Evolutionary conservation across 1,284 basidiomycete genomes (phyloP).

Genomic region (Ustilago curta): DNA sequence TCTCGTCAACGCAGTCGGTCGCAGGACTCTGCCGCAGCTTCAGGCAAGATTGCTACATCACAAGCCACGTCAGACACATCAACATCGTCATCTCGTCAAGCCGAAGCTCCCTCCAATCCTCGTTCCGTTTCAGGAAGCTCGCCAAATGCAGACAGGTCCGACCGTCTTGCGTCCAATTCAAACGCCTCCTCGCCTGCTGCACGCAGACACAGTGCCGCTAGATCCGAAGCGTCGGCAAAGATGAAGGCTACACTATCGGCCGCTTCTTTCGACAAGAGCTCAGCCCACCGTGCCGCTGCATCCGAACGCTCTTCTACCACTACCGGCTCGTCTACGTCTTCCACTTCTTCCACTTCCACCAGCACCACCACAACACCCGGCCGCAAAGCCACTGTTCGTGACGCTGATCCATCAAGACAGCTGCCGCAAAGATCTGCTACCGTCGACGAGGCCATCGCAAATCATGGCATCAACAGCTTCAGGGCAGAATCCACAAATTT

Average conservation of each 20-base stretch:
- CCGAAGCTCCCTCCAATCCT: neutral
- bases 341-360: slow-evolving; percentile 1
- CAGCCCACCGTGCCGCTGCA: slow-evolving; percentile 11
- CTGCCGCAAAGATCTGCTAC: slow-evolving; percentile 11
- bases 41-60: neutral
- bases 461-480: slow-evolving; percentile 20
- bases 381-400: slow-evolving; percentile 9
- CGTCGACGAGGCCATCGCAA: slow-evolving; percentile 13
- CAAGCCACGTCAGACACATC: neutral
- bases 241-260: slow-evolving; percentile 48
- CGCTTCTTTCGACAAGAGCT: slow-evolving; percentile 31
- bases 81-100: slow-evolving; percentile 13
- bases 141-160: slow-evolving; percentile 5
- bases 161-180: slow-evolving; percentile 17
- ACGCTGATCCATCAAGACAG: slow-evolving; percentile 1
- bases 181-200: slow-evolving; percentile 5
- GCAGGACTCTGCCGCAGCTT: slow-evolving; percentile 14
- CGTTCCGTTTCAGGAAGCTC: slow-evolving; percentile 30
- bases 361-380: slow-evolving; percentile 4
- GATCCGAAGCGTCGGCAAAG: slow-evolving; percentile 47
- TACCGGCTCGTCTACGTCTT: slow-evolving; percentile 6
- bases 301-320: slow-evolving; percentile 7
- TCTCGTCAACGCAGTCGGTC: slow-evolving; percentile 26
- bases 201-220: slow-evolving; percentile 37
- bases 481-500: slow-evolving; percentile 21